Base-by-base conservation (phyloP, 1,139 yeast species). In the Geotrichum aggregatum region DNA sequence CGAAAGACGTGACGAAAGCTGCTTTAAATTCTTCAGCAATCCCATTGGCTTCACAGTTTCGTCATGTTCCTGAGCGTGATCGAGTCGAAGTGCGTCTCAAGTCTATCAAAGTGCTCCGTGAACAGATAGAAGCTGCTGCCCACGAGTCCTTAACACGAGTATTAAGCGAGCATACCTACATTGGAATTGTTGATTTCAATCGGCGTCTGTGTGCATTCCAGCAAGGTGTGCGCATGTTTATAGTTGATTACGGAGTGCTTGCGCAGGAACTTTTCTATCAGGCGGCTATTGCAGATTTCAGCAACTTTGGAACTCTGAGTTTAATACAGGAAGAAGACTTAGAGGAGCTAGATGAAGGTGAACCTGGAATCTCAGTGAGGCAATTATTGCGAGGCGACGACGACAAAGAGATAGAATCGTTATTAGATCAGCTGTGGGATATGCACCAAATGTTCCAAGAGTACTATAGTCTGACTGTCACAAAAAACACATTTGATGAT, bases 201-300 rank as follows among this genome's bases (percentile, higher is more conserved):
- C 77, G 80, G 58, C 72, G 98, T 38, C 70, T 92, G 16, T 83
- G 86, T 14, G 86, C 96, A 22, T 75, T 92, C 50, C 99, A 94
- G 64, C 79, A 82, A 63, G 96, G 85, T 58, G 84, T 91, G 10
- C 80, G 81, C 54, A 72, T 92, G 33, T 85, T 78, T 63, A 68
- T 92, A 19, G 82, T 94, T 39, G 97, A 92, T 66, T 92, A 89
- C 66, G 88, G 85, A 0, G 76, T 86, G 0, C 66, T 88, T 1
- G 72, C 62, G 31, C 70, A 71, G 56, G 91, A 87, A 58, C 73
- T 88, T 52, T 89, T 85, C 63, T 92, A 89, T 65, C 98, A 94
- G 62, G 70, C 85, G 7, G 88, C 85, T 0, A 69, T 92, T 16
- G 72, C 83, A 1, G 91, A 87, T 55, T 89, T 94, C 68, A 79